Evolutionary conservation across 2,329 filamentous ascomycete genomes (phyloP).

Genomic region (Phialemoniopsis sp.): DNA sequence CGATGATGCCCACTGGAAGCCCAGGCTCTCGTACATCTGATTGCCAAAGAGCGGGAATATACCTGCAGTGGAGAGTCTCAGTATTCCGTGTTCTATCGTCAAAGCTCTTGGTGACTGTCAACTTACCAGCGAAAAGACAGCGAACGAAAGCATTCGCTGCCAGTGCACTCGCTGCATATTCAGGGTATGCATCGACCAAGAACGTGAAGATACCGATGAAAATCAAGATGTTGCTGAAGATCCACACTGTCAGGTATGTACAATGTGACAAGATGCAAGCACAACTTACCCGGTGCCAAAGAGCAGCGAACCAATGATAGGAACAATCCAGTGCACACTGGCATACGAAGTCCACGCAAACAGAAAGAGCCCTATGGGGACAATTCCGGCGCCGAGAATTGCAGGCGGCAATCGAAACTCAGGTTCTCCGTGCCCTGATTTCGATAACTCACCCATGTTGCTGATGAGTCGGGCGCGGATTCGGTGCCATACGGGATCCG

Average conservation of each 20-base stretch:
- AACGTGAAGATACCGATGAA: slow-evolving; percentile 37
- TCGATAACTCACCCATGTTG: slow-evolving; percentile 48
- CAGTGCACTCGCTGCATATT: slow-evolving; percentile 55
- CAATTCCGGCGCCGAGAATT: slow-evolving; percentile 45
- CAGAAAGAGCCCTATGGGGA: slow-evolving; percentile 56
- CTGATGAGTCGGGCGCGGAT: slow-evolving; percentile 59
- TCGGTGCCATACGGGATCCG: slow-evolving; percentile 66
- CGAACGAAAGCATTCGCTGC: slow-evolving; percentile 58
- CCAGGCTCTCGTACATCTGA: slow-evolving; percentile 47
- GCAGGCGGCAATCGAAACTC: slow-evolving; percentile 55
- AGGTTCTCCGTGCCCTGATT: slow-evolving; percentile 40
- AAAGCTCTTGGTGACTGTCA: too few relatives aligned
- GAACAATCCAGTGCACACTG: slow-evolving; percentile 48
- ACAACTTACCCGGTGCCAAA: slow-evolving; percentile 13
- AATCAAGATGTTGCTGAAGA: slow-evolving; percentile 21
- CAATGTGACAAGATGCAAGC: too few relatives aligned
- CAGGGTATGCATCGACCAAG: slow-evolving; percentile 55
- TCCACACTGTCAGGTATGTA: too few relatives aligned
- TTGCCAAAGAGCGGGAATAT: slow-evolving; percentile 51
- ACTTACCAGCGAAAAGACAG: slow-evolving; percentile 33
- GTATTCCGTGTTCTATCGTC: too few relatives aligned
- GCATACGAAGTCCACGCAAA: slow-evolving; percentile 54
- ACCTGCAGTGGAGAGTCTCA: slow-evolving; percentile 33
- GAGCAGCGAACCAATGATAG: slow-evolving; percentile 42
- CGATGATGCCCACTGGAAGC: slow-evolving; percentile 17